Conservation (phyloP, 371 early-diverging fungal genomes). For the Funneliformis caledonium region DNA sequence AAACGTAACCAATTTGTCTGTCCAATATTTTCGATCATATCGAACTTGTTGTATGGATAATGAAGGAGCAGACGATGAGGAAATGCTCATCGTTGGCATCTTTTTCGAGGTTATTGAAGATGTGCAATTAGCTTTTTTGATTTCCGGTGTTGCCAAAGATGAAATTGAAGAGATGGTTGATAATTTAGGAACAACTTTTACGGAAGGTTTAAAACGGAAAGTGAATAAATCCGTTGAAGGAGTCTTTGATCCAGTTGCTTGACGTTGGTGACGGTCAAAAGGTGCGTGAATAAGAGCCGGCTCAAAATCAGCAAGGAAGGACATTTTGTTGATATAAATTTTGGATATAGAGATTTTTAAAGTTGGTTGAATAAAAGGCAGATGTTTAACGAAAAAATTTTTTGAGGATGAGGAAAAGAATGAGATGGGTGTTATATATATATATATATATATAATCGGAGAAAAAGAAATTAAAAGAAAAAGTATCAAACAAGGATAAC, state of each 20-base stretch:
- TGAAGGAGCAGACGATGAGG: neutral
- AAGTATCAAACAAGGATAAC: neutral
- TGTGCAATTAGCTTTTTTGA: neutral
- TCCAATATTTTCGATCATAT: slow-evolving; percentile 30
- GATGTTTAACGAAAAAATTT: neutral
- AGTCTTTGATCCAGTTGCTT: neutral
- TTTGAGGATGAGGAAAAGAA: neutral
- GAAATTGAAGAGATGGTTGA: neutral
- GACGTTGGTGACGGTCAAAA: slow-evolving; percentile 19
- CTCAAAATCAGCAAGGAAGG: slow-evolving; percentile 29
- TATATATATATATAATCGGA: neutral
- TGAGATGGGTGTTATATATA: neutral
- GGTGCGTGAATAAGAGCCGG: slow-evolving; percentile 22
- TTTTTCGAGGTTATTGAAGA: neutral
- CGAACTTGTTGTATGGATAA: neutral
- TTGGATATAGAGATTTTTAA: neutral
- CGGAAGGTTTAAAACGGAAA: neutral
- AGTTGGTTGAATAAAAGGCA: neutral
- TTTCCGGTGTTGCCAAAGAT: neutral
- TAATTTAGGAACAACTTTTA: neutral
- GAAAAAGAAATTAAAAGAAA: neutral
- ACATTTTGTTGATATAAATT: neutral
- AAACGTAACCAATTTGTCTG: slow-evolving; percentile 28
- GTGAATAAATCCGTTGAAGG: neutral
- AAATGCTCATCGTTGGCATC: neutral